Evolutionary conservation across 495 filamentous ascomycete species (phyloP).

Genomic region (Hypoxylon crocopeplum): DNA sequence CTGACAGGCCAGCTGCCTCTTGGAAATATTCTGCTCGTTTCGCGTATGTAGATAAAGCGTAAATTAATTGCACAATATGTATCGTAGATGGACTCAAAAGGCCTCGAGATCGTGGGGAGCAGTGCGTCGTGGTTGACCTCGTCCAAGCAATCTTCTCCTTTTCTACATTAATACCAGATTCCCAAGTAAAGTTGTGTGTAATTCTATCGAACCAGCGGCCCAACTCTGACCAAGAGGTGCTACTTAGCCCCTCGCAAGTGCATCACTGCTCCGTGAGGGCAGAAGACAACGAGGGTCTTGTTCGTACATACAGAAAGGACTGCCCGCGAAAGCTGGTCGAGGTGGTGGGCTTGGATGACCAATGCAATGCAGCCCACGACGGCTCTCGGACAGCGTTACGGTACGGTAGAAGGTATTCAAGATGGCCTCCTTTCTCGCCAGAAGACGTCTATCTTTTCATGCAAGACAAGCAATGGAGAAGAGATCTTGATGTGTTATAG

Average conservation of each 20-base stretch:
- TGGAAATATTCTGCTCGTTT: conserved; percentile 6
- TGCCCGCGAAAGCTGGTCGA: conserved; percentile 5
- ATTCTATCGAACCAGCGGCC: conserved; percentile 11
- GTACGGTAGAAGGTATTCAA: conserved; percentile 23
- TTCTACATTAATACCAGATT: conserved; percentile 33
- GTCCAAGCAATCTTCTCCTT: conserved; percentile 20
- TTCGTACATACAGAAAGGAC: conserved; percentile 25
- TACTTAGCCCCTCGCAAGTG: conserved; percentile 11
- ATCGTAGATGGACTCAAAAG: conserved; percentile 12
- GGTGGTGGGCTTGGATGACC: conserved; percentile 30
- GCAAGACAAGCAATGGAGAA: conserved; percentile 5
- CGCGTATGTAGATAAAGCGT: conserved; percentile 9
- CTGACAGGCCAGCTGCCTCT: conserved; percentile 23
- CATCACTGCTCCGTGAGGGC: neutral
- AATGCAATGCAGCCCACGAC: conserved; percentile 38
- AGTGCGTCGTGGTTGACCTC: conserved; percentile 10
- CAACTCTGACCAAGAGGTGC: conserved; percentile 7
- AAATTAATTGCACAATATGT: conserved; percentile 7
- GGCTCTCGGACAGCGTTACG: no score
- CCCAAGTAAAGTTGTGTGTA: conserved; percentile 4
- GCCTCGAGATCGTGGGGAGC: conserved; percentile 4
- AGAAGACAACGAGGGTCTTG: conserved; percentile 3
- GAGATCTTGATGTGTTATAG: conserved; percentile 9
- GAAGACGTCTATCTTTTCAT: neutral
- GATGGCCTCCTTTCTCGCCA: conserved; percentile 13